Evolutionary conservation across 73 alveolate species (phyloP).

Genomic region (Tetrahymena malaccensis): DNA sequence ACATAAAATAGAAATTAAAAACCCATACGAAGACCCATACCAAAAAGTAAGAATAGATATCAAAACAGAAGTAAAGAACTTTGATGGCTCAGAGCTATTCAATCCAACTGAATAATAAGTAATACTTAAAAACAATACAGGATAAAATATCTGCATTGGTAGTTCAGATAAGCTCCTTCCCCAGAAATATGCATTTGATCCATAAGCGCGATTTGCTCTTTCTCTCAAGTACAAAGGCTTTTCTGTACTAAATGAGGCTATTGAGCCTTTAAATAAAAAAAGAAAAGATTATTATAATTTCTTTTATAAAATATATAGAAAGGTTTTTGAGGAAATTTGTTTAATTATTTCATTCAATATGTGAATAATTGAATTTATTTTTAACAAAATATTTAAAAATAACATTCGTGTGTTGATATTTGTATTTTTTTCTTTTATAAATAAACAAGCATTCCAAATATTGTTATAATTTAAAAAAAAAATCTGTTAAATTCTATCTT

Average conservation of each 20-base stretch:
- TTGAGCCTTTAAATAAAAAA: slow-evolving; percentile 13
- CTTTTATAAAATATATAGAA: not conserved
- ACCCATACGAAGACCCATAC: slow-evolving; percentile 30
- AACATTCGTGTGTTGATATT: too few relatives aligned
- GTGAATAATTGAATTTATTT: not conserved
- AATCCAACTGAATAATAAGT: slow-evolving; percentile 29
- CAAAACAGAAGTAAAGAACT: not conserved
- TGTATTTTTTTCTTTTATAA: too few relatives aligned
- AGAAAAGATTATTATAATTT: not conserved
- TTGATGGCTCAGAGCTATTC: not conserved
- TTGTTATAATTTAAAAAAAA: too few relatives aligned
- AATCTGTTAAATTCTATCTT: not conserved
- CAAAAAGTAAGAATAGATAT: not conserved
- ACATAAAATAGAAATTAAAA: slow-evolving; percentile 2
- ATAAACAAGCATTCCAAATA: too few relatives aligned
- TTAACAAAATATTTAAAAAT: too few relatives aligned
- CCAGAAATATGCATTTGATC: slow-evolving; percentile 38
- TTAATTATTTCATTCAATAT: too few relatives aligned
- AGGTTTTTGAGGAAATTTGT: not conserved
- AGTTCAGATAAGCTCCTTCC: slow-evolving; percentile 46
- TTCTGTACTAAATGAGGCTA: slow-evolving; percentile 42
- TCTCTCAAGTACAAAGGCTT: slow-evolving; percentile 60
- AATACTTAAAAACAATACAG: slow-evolving; percentile 4
- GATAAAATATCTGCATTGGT: slow-evolving; percentile 39
- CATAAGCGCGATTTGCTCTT: slow-evolving; percentile 44